Evolutionary conservation across 352 stramenopile genomes (phyloP), one percentile per base, ranked within the genome.

Genomic region (Thalassiosira ordinaria): DNA sequence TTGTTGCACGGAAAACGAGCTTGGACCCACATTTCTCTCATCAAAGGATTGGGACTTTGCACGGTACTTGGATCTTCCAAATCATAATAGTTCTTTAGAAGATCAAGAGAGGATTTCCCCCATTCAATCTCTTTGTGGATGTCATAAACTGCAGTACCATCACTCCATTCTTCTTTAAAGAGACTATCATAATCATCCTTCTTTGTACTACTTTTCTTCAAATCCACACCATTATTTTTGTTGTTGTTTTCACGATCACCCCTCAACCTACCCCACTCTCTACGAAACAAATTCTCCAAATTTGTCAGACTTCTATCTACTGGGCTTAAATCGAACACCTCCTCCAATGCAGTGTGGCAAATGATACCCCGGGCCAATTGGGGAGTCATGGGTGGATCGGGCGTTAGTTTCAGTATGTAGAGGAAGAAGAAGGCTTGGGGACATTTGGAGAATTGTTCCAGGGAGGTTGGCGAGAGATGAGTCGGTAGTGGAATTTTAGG

Each of bases 371-470:
- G 85, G 14, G 77, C 79, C 44, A 92, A 62, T 13, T 77, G 78
- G 1, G 69, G 57, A 57, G 59, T 90, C 11, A 73, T 86, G 1
- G 85, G 82, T 31, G 74, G 74, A 64, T 78, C 67, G 14, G 59
- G 66, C 13, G 16, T 56, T 70, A 92, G 78, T 65, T 78, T 84
- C 13, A 93, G 55, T 52, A 86, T 86, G 60, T 87, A 86, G 8
- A 91, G 37, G 66, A 94, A 92, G 9, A 94, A 72, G 78, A 89
- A 94, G 22, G 78, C 85, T 78, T 94, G 89, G 0, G 88, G 88
- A 57, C 89, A 94, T 74, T 86, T 78, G 29, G 82, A 62, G 64
- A 94, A 94, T 72, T 85, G 74, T 64, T 89, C 67, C 1, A 88
- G 71, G 2, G 88, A 86, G 14, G 87, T 91, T 8, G 89, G 89